A percentile compares a stretch with the other conserved stretches of the same genome.
Conservation (phyloP, 139 green algal genomes). For the Mychonastes homosphaera region DNA sequence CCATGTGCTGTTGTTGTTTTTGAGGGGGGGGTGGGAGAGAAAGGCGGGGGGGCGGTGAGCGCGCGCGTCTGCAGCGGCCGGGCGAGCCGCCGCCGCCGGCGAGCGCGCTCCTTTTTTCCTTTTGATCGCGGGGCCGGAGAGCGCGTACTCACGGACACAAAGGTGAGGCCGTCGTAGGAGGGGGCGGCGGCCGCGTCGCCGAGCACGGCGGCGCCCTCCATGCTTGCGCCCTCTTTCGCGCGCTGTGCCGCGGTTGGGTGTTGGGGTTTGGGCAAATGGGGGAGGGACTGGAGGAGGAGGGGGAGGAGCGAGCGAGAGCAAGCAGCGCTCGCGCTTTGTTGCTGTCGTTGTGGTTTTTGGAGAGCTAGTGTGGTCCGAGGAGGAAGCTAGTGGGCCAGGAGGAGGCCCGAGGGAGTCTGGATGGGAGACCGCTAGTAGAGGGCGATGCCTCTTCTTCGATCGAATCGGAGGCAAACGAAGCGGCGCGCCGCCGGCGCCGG, state of each 20-base stretch:
- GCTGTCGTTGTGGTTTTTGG: not conserved
- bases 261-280: too few relatives aligned
- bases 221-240: not conserved
- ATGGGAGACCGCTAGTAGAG: too few relatives aligned
- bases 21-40: not conserved
- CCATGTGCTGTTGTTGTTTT: conserved; percentile 59
- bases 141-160: conserved; percentile 19
- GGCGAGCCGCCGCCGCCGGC: not conserved
- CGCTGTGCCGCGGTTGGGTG: not conserved
- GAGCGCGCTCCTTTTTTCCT: not conserved
- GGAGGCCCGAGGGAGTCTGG: too few relatives aligned
- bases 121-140: not conserved
- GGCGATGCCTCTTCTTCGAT: too few relatives aligned
- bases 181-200: not conserved
- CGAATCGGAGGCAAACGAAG: too few relatives aligned
- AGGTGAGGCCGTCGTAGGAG: conserved; percentile 21
- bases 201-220: not conserved
- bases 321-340: not conserved
- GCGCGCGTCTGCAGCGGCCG: not conserved
- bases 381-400: too few relatives aligned
- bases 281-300: too few relatives aligned
- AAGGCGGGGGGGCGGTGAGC: not conserved
- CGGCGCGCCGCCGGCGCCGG: too few relatives aligned
- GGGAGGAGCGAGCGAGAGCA: not conserved
- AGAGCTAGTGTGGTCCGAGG: too few relatives aligned